phyloP scores from a whole-genome alignment of 257 asterid species.

The Ajuga chamaepitys region DNA sequence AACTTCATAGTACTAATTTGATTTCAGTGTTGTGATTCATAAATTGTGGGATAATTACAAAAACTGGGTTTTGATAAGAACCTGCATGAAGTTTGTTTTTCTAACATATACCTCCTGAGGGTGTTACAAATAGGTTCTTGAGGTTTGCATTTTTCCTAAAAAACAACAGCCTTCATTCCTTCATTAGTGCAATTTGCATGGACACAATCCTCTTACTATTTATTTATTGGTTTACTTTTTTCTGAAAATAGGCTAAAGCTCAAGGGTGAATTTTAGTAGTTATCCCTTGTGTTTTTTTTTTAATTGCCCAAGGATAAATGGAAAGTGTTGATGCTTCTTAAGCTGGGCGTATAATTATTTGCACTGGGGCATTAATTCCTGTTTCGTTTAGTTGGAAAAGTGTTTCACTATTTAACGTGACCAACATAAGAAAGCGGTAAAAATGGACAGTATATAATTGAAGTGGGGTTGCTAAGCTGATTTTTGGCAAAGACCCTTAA shows the following conservation, averaged over 20 bases:
- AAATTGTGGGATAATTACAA: too few relatives aligned
- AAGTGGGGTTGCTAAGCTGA: background rate
- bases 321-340: background rate
- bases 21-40: slow-evolving; percentile 13
- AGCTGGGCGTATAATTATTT: background rate
- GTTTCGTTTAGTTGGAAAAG: background rate
- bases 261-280: too few relatives aligned
- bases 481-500: background rate
- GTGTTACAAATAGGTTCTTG: too few relatives aligned
- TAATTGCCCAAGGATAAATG: background rate
- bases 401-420: background rate
- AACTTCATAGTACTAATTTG: slow-evolving; percentile 4
- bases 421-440: background rate
- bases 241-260: too few relatives aligned
- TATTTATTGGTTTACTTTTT: too few relatives aligned
- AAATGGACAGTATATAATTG: background rate
- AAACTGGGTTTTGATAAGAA: too few relatives aligned
- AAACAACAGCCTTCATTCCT: too few relatives aligned
- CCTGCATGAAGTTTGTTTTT: too few relatives aligned
- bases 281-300: background rate
- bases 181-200: too few relatives aligned
- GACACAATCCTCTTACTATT: too few relatives aligned
- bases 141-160: too few relatives aligned
- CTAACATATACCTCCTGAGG: too few relatives aligned
- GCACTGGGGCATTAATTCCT: background rate